Percentiles rank a stretch among this genome's conserved stretches.
Evolutionary conservation across 2,329 filamentous ascomycete species (phyloP).

Genomic region (Fusarium neocosmosporiellum): DNA sequence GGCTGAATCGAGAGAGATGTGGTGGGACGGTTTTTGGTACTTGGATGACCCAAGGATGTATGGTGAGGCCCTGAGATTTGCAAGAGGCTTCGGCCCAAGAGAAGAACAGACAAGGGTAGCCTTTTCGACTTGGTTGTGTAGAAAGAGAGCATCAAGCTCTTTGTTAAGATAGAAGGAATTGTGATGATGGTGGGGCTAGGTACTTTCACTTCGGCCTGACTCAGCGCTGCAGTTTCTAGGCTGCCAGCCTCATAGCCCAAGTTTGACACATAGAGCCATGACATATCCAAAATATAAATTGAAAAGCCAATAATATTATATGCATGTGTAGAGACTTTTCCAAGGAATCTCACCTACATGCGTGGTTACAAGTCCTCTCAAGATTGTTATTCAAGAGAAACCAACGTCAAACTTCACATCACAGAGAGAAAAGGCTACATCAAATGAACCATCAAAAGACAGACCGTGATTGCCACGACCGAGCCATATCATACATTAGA

Average conservation of each 20-base stretch:
- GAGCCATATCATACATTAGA: constrained; percentile 43
- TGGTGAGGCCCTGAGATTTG: not conserved
- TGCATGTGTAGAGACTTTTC: not conserved
- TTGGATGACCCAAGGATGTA: not conserved
- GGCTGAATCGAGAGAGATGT: not conserved
- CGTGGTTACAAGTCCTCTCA: not conserved
- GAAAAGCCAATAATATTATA: not conserved
- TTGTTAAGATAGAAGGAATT: not conserved
- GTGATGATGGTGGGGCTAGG: constrained; percentile 2
- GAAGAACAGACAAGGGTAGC: not conserved
- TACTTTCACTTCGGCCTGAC: constrained; percentile 34
- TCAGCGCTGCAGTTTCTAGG: constrained; percentile 29
- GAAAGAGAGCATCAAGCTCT: constrained; percentile 10
- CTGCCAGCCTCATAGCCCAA: not conserved
- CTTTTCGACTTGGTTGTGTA: not conserved
- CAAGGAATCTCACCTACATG: not conserved
- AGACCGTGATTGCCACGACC: constrained; percentile 29
- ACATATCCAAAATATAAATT: not conserved
- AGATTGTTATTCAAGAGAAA: not conserved
- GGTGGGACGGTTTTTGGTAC: not conserved
- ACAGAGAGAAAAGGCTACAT: constrained; percentile 1
- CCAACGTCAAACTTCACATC: not conserved
- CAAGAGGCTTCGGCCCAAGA: not conserved
- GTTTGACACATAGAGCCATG: not conserved
- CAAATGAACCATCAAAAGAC: constrained; percentile 22